Percentiles rank a stretch among this genome's conserved stretches.
Conservation (phyloP, 2,329 filamentous ascomycete species). For the Lachnellula subtilissima region DNA sequence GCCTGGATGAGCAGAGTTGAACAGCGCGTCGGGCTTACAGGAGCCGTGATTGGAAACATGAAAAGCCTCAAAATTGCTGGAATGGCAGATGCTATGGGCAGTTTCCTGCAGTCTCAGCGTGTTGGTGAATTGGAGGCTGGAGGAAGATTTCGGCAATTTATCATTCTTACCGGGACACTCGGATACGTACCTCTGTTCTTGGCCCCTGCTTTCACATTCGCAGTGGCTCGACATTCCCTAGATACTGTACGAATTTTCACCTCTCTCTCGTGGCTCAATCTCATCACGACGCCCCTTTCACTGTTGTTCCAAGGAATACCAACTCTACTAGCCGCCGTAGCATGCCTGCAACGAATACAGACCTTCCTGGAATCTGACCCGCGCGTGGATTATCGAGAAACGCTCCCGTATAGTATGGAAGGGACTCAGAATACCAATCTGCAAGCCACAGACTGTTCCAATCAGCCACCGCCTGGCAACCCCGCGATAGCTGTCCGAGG, state of each 20-base stretch:
- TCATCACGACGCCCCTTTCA: conserved; percentile 18
- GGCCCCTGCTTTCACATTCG: conserved; percentile 10
- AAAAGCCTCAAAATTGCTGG: conserved; percentile 38
- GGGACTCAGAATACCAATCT: neutral
- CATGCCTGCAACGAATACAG: conserved; percentile 27
- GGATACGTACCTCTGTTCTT: conserved; percentile 5
- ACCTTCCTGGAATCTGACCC: conserved; percentile 15
- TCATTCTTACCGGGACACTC: neutral
- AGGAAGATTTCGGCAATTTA: conserved; percentile 23
- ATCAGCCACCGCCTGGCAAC: neutral
- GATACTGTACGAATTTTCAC: conserved; percentile 21
- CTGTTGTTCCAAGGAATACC: conserved; percentile 22
- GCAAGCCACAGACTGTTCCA: neutral
- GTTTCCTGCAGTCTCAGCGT: conserved; percentile 33
- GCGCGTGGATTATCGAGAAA: conserved; percentile 1
- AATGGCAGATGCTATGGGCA: conserved; percentile 29
- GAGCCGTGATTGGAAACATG: conserved; percentile 35
- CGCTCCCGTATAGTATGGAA: conserved; percentile 1
- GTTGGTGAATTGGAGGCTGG: conserved; percentile 31
- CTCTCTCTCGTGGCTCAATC: conserved; percentile 22
- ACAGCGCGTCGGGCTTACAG: conserved; percentile 13
- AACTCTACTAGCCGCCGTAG: conserved; percentile 15
- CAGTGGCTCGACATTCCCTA: conserved; percentile 5
- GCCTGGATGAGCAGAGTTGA: conserved; percentile 17
- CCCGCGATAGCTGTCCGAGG: neutral